phyloP scores from a whole-genome alignment of 2,329 filamentous ascomycete species.

The Exophiala aquamarina region DNA sequence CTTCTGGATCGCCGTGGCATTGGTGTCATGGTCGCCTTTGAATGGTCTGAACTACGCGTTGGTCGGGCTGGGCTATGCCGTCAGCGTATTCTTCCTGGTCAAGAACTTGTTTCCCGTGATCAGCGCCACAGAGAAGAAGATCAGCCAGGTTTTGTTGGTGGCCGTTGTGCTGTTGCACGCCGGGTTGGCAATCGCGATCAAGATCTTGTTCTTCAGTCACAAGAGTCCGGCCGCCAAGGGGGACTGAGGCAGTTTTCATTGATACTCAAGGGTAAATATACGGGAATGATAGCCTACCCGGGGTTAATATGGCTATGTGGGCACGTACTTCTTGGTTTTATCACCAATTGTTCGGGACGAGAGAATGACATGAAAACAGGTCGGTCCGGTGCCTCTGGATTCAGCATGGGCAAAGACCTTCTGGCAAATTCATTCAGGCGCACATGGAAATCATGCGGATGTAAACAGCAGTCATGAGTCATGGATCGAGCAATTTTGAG shows the following conservation, averaged over 20 bases:
- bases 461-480: constrained; percentile 26
- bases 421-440: no score
- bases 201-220: constrained; percentile 89
- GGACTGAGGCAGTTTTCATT: constrained; percentile 19
- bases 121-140: constrained; percentile 87
- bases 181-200: constrained; percentile 89
- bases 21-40: constrained; percentile 86
- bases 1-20: constrained; percentile 92
- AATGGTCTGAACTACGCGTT: constrained; percentile 90
- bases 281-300: no score
- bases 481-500: constrained; percentile 3
- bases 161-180: constrained; percentile 83
- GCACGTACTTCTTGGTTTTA: no score
- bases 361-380: no score
- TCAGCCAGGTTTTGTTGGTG: constrained; percentile 81
- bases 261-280: no score
- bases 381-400: no score
- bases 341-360: no score
- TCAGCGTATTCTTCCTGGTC: constrained; percentile 80
- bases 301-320: no score
- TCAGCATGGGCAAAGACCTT: no score
- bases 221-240: constrained; percentile 62
- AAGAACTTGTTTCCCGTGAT: constrained; percentile 89
- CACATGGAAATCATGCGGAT: no score
- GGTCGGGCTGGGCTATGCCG: constrained; percentile 78